Percentiles rank a stretch among this genome's conserved stretches.
These are phyloP conservation scores for Triangularia verruculosa DNA, from an alignment of 2,329 filamentous ascomycete species.

Conservation along the genomic window DNA sequence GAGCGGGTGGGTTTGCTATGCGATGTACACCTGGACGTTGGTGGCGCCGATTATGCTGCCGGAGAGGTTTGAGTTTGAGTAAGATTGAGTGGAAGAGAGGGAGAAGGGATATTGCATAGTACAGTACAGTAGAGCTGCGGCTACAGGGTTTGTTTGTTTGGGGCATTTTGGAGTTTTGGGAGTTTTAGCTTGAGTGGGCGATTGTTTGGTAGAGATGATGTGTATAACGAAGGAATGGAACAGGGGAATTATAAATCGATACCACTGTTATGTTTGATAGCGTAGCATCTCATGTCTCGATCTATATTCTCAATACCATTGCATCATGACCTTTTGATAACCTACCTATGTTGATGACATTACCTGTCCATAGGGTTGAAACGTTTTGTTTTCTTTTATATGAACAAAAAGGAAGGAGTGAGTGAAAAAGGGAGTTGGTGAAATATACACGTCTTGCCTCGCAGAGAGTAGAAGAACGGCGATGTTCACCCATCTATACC, in stretches of 20 bases:
- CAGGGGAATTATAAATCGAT: neutral
- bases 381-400: too few species aligned
- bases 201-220: neutral
- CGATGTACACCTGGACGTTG: conserved; percentile 89
- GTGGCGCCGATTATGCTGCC: conserved; percentile 82
- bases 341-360: too few species aligned
- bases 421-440: too few species aligned
- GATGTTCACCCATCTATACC: too few species aligned
- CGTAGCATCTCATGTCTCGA: too few species aligned
- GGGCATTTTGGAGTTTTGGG: neutral
- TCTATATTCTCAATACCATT: too few species aligned
- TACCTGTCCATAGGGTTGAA: too few species aligned
- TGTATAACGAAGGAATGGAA: neutral
- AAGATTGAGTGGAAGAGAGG: neutral
- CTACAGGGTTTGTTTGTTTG: neutral
- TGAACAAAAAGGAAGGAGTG: too few species aligned
- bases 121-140: neutral
- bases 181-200: neutral
- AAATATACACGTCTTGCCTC: too few species aligned
- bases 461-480: too few species aligned
- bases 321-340: too few species aligned
- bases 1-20: conserved; percentile 94
- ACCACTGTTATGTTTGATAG: neutral
- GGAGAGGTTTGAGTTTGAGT: conserved; percentile 72
- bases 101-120: neutral